Evolutionary conservation across 768 basidiomycete genomes (phyloP).

Genomic region (Trametes gibbosa): DNA sequence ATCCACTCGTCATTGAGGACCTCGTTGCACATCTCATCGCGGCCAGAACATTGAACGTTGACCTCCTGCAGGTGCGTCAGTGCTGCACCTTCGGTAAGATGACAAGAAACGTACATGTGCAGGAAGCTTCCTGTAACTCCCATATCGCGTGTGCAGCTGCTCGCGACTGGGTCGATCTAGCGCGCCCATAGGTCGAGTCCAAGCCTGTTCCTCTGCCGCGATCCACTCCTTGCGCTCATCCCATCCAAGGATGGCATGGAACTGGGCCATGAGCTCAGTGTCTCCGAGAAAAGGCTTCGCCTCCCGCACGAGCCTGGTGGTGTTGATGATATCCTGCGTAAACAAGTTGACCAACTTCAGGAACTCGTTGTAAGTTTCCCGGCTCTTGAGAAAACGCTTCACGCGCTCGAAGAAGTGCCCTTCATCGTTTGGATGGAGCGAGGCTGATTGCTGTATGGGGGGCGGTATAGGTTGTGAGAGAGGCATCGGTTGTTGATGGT

Average conservation of each 20-base stretch:
- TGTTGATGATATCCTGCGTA: constrained; percentile 91
- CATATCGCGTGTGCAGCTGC: constrained; percentile 71
- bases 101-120: constrained; percentile 54
- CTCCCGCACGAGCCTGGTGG: constrained; percentile 77
- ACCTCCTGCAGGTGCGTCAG: constrained; percentile 58
- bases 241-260: constrained; percentile 86
- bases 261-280: constrained; percentile 74
- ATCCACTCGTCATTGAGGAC: constrained; percentile 99
- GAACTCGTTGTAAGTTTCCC: constrained; percentile 90
- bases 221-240: constrained; percentile 59
- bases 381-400: constrained; percentile 64
- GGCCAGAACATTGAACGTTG: constrained; percentile 86
- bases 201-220: constrained; percentile 28
- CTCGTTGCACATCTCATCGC: constrained; percentile 94
- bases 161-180: constrained; percentile 49
- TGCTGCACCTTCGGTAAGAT: not conserved
- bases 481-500: constrained; percentile 15
- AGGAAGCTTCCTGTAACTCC: constrained; percentile 89
- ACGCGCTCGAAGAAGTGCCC: constrained; percentile 92
- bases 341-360: constrained; percentile 93
- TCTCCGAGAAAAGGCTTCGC: constrained; percentile 71
- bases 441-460: constrained; percentile 16
- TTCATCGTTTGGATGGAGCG: constrained; percentile 43
- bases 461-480: constrained; percentile 15
- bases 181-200: constrained; percentile 29